Base-by-base conservation (phyloP, 2,329 filamentous ascomycete genomes). In the Talaromyces sp. region DNA sequence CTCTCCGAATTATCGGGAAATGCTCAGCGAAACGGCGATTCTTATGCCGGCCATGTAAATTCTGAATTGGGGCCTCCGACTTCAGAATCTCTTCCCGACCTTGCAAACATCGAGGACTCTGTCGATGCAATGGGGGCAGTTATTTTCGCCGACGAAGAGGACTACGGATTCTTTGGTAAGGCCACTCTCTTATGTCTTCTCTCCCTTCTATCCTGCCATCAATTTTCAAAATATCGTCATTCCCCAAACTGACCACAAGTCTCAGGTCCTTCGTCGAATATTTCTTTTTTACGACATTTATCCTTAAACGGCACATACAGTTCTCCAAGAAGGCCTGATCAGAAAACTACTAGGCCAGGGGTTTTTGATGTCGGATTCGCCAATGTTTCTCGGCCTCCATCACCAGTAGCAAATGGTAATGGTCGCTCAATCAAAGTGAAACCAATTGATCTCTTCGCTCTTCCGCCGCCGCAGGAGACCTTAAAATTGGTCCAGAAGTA, bases 211-310 rank as follows among this genome's bases (percentile, higher is more conserved):
- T 47, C 4, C 22, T 22, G 10, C 43, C 43, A 47, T 22, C 10
- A 47, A 10, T 1, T 22, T 45, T 22, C 43, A 47, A 47, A 5
- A 22, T 13, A 6, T 3, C 1, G 1, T 25, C 47, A 29, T 51
- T 29, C 5, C 11, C 6, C 5, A 29, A 29, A 51, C 7, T 51
- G 15, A 29, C 13, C 25, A 25, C 22, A 1, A 29, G 13, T 25
- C 22, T 5, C 15, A 78, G 76, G 77, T 3, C 75, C 78, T 27
- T 79, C 78, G 6, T 80, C 79, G 1, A 81, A 81, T 67, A 80
- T 80, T 59, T 75, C 77, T 11, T 79, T 81, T 64, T 73, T 75
- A 8, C 72, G 77, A 4, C 74, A 77, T 38, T 74, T 81, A 25
- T 74, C 76, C 19, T 71, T 72, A 36, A 13, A 69, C 76, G 31